phyloP scores from a whole-genome alignment of 371 early-diverging fungal genomes.

The Neoconidiobolus thromboides region DNA sequence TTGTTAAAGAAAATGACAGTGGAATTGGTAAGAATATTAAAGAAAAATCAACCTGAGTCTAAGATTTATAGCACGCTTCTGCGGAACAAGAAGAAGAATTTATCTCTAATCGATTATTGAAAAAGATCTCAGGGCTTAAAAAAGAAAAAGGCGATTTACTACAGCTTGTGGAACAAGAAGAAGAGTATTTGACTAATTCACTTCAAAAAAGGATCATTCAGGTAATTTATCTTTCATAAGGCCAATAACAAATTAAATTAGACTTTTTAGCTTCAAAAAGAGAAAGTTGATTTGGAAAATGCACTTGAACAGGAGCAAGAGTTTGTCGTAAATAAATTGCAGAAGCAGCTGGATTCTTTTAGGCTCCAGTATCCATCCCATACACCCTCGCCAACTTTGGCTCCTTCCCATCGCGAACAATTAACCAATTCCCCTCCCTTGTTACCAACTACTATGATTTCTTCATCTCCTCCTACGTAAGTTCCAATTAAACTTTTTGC shows the following conservation, averaged over 20 bases:
- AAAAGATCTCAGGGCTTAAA: slow-evolving; percentile 40
- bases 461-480: slow-evolving; percentile 15
- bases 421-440: slow-evolving; percentile 16
- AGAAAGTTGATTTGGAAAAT: slow-evolving; percentile 63
- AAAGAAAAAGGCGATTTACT: slow-evolving; percentile 47
- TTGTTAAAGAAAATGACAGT: slow-evolving; percentile 34
- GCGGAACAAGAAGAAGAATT: slow-evolving; percentile 54
- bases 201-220: slow-evolving; percentile 49
- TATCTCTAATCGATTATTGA: slow-evolving; percentile 40
- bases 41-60: not conserved
- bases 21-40: slow-evolving; percentile 24
- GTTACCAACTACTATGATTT: slow-evolving; percentile 9
- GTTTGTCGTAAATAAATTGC: slow-evolving; percentile 51
- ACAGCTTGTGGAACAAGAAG: slow-evolving; percentile 48
- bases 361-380: slow-evolving; percentile 18
- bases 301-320: slow-evolving; percentile 71
- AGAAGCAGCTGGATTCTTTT: slow-evolving; percentile 34
- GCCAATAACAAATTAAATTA: not conserved
- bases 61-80: slow-evolving; percentile 22
- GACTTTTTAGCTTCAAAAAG: slow-evolving; percentile 34
- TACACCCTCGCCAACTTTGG: slow-evolving; percentile 11
- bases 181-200: slow-evolving; percentile 51
- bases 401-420: slow-evolving; percentile 14
- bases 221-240: slow-evolving; percentile 10
- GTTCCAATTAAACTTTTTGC: slow-evolving; percentile 11